Evolutionary conservation across 805 yeast genomes (phyloP).

Genomic region (Cyberlindnera petersonii): DNA sequence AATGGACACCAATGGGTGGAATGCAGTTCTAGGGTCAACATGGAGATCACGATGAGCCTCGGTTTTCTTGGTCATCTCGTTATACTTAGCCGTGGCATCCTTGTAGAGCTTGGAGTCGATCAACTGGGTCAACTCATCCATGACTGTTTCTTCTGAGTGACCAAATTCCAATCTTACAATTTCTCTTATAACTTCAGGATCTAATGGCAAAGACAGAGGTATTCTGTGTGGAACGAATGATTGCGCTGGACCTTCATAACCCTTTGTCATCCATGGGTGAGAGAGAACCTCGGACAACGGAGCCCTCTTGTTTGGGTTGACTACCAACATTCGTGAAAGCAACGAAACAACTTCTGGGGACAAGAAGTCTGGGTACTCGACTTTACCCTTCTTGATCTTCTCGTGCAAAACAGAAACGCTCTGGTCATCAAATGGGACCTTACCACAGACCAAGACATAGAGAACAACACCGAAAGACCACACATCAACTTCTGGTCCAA

Average conservation of each 20-base stretch:
- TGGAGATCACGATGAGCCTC: slow-evolving; percentile 9
- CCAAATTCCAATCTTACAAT: slow-evolving; percentile 82
- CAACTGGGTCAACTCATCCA: slow-evolving; percentile 51
- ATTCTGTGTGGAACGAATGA: slow-evolving; percentile 71
- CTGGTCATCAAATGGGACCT: slow-evolving; percentile 96
- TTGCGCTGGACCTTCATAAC: slow-evolving; percentile 70
- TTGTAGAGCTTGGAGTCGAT: slow-evolving; percentile 65
- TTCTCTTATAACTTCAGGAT: slow-evolving; percentile 61
- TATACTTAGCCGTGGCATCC: slow-evolving; percentile 61
- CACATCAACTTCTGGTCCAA: slow-evolving; percentile 96
- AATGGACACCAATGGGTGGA: slow-evolving; percentile 83
- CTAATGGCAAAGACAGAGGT: slow-evolving; percentile 71
- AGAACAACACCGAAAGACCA: slow-evolving; percentile 98
- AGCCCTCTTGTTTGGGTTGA: slow-evolving; percentile 80
- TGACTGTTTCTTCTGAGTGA: slow-evolving; percentile 50
- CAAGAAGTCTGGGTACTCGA: slow-evolving; percentile 83
- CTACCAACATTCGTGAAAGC: slow-evolving; percentile 85
- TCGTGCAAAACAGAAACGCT: slow-evolving; percentile 88
- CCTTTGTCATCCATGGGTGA: slow-evolving; percentile 95
- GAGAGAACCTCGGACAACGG: slow-evolving; percentile 68
- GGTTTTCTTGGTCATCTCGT: slow-evolving; percentile 17
- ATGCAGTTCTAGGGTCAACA: slow-evolving; percentile 69
- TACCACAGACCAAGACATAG: slow-evolving; percentile 94
- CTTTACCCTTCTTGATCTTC: slow-evolving; percentile 86
- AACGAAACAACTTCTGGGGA: slow-evolving; percentile 78